Evolutionary conservation across 2,329 filamentous ascomycete genomes (phyloP), one percentile per base, ranked within the genome.

Genomic region (Talaromyces sp.): DNA sequence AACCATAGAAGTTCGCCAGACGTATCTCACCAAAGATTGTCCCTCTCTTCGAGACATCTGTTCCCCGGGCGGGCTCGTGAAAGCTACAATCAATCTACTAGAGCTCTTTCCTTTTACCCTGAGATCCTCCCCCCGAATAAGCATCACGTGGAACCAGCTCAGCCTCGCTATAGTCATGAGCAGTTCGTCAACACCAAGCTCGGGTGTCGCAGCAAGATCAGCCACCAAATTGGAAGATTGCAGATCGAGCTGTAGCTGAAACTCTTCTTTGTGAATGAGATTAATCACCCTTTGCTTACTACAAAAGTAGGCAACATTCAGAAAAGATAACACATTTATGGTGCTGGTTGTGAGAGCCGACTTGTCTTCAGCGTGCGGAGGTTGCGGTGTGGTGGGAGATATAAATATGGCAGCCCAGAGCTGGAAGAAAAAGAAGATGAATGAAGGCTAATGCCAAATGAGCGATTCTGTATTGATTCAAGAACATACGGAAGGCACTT

Each of bases 371-470:
- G 33, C 52, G 22, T 33, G 33, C 39, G 52, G 16, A 56, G 52
- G 33, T 56, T 37, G 33, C 52, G 33, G 33, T 39, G 8, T 4
- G n/a, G 33, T 56, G 9, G 27, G 31, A 39, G 22, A 33, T 56
- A 56, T 56, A n/a, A 56, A 56, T 56, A 56, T 56, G 52, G 14
- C 39, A 56, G 52, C 52, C 52, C 52, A 56, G 56, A 59, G n/a
- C 56, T 59, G 56, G 56, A 45, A 59, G 52, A 56, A 56, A 56
- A 7, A 56, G n/a, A 39, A 24, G 4, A 45, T 59, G 37, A 59
- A 27, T 45, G 37, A 43, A 45, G 56, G 24, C 56, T 59, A 59
- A 59, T 45, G 16, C 56, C 7, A 45, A 45, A 24, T 39, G n/a
- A 56, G 52, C 37, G 33, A 56, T 33, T 56, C 31, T 39, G n/a